phyloP scores from a whole-genome alignment of 1,284 basidiomycete species.

The Earliella scabrosa region DNA sequence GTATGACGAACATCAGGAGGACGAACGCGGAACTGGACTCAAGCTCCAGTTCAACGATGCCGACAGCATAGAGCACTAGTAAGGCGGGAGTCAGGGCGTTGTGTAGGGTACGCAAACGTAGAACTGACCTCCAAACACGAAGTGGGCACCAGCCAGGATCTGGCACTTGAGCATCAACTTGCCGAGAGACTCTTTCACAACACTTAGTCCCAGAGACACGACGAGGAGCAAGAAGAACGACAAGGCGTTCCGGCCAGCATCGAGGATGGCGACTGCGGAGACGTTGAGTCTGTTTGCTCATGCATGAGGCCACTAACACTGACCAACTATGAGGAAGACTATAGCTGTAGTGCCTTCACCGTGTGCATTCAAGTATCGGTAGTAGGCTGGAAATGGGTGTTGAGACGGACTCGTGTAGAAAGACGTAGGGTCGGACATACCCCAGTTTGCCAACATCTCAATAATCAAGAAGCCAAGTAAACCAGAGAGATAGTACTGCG shows the following conservation, averaged over 20 bases:
- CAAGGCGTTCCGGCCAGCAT: conserved; percentile 92
- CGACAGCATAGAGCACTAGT: conserved; percentile 87
- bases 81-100: background rate
- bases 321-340: conserved; percentile 85
- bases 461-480: conserved; percentile 88
- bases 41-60: conserved; percentile 89
- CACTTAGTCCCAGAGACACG: conserved; percentile 86
- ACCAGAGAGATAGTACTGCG: conserved; percentile 92
- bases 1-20: conserved; percentile 87
- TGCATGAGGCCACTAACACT: conserved; percentile 27
- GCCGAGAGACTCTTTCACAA: conserved; percentile 82
- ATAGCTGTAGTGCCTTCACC: conserved; percentile 77
- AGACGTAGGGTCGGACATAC: conserved; percentile 42
- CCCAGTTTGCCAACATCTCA: conserved; percentile 93
- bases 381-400: conserved; percentile 59
- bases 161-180: conserved; percentile 81
- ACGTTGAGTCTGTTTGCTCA: background rate
- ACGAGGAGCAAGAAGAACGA: conserved; percentile 96
- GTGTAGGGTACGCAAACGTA: background rate
- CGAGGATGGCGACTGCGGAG: conserved; percentile 79
- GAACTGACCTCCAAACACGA: conserved; percentile 86
- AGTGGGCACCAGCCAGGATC: conserved; percentile 81
- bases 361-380: conserved; percentile 90
- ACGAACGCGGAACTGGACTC: conserved; percentile 85
- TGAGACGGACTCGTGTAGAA: background rate